Percentiles rank a stretch among this genome's conserved stretches.
These are phyloP conservation scores for Gossypium turneri DNA, from an alignment of 345 rosid species.

Conservation along the genomic window DNA sequence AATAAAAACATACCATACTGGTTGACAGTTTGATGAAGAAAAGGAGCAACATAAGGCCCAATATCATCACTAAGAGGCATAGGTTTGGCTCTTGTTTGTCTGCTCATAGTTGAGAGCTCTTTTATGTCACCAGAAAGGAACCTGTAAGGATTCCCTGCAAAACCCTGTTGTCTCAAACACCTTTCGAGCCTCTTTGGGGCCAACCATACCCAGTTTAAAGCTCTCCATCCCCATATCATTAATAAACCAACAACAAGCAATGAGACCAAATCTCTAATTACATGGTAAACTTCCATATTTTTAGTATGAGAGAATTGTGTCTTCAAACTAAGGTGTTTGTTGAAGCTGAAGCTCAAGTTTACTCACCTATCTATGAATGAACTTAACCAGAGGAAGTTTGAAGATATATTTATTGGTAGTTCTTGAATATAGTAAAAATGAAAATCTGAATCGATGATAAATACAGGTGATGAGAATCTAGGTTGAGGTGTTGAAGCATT, in stretches of 20 bases:
- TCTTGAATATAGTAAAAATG: too few relatives aligned
- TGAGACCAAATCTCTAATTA: neutral
- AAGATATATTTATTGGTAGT: too few relatives aligned
- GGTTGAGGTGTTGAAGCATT: neutral
- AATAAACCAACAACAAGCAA: neutral
- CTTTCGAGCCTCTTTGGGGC: slow-evolving; percentile 39
- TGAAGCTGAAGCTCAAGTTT: neutral
- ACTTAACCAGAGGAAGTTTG: too few relatives aligned
- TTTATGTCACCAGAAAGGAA: slow-evolving; percentile 38
- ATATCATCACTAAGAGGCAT: slow-evolving; percentile 30
- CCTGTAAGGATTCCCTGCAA: slow-evolving; percentile 29
- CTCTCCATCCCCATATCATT: slow-evolving; percentile 6
- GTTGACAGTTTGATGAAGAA: slow-evolving; percentile 28
- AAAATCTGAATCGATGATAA: neutral
- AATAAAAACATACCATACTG: slow-evolving; percentile 23
- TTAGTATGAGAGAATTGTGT: neutral
- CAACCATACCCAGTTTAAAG: slow-evolving; percentile 35
- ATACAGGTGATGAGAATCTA: neutral
- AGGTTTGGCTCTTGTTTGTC: slow-evolving; percentile 33
- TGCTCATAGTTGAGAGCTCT: slow-evolving; percentile 25
- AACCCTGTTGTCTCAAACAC: slow-evolving; percentile 39
- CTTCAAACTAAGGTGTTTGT: neutral
- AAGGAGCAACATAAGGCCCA: slow-evolving; percentile 35
- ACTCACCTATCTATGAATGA: neutral
- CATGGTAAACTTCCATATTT: neutral